A percentile compares a stretch with the other conserved stretches of the same genome.
Evolutionary conservation across 2,329 filamentous ascomycete species (phyloP).

Genomic region (Colletotrichum neosansevieriae): DNA sequence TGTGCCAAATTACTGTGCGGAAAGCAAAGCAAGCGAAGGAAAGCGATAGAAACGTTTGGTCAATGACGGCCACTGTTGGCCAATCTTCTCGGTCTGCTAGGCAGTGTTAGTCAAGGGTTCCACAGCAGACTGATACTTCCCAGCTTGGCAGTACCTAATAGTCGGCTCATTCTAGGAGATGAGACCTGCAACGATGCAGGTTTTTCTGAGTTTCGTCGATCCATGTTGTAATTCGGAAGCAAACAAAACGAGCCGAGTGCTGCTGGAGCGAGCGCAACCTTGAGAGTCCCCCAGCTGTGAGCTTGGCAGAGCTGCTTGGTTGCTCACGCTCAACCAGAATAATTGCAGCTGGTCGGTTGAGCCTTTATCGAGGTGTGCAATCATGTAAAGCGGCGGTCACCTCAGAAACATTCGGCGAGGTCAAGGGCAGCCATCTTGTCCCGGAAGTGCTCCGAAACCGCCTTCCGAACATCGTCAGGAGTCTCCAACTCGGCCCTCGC

Average conservation of each 20-base stretch:
- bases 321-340: too few relatives aligned
- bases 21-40: conserved; percentile 1
- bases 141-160: conserved; percentile 38
- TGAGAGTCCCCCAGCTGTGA: not conserved
- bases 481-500: conserved; percentile 30
- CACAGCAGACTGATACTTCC: conserved; percentile 1
- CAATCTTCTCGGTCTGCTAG: not conserved
- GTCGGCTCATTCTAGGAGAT: conserved; percentile 8
- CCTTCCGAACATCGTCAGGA: conserved; percentile 36
- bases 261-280: not conserved
- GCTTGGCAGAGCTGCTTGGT: too few relatives aligned
- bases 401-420: conserved; percentile 28
- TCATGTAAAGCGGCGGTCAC: not conserved
- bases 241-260: not conserved
- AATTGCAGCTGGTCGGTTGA: too few relatives aligned
- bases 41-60: not conserved
- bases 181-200: not conserved
- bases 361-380: too few relatives aligned
- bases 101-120: conserved; percentile 30
- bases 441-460: conserved; percentile 37
- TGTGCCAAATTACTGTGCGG: conserved; percentile 11
- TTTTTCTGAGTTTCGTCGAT: not conserved
- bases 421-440: conserved; percentile 27
- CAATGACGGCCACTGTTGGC: not conserved
- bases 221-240: not conserved